Conservation (phyloP, 2,329 filamentous ascomycete species). For the Paradendryphiella salina region DNA sequence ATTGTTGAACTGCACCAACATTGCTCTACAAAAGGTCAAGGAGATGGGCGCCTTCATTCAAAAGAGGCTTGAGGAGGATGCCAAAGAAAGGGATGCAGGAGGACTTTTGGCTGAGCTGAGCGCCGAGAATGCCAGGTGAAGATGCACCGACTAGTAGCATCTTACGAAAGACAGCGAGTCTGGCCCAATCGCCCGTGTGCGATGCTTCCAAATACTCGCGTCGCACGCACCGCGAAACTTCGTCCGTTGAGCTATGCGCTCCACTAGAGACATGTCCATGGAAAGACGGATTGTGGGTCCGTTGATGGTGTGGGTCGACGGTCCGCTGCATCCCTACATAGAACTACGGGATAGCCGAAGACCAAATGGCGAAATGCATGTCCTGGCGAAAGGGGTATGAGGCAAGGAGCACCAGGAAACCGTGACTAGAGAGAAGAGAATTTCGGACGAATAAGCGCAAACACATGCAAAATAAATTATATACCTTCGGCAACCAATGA, state of each 20-base stretch:
- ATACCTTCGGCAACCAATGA: neutral
- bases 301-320: conserved; percentile 7
- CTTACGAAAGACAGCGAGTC: conserved; percentile 22
- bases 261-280: conserved; percentile 3
- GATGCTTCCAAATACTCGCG: conserved; percentile 8
- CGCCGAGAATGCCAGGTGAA: conserved; percentile 79
- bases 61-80: conserved; percentile 73
- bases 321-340: neutral
- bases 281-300: conserved; percentile 2
- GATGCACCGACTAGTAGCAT: conserved; percentile 8
- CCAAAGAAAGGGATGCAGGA: conserved; percentile 74
- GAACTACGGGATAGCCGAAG: neutral
- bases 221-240: conserved; percentile 19
- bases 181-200: conserved; percentile 12
- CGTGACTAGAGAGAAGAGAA: neutral
- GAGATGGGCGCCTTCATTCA: conserved; percentile 76
- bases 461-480: neutral
- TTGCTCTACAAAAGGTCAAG: conserved; percentile 78
- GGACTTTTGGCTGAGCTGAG: conserved; percentile 79
- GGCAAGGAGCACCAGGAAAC: neutral
- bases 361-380: conserved; percentile 4
- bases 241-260: conserved; percentile 19
- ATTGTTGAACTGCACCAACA: conserved; percentile 73
- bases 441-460: conserved; percentile 6
- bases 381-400: neutral